phyloP scores from a whole-genome alignment of 371 early-diverging fungal species.

The Lichtheimia ramosa region DNA sequence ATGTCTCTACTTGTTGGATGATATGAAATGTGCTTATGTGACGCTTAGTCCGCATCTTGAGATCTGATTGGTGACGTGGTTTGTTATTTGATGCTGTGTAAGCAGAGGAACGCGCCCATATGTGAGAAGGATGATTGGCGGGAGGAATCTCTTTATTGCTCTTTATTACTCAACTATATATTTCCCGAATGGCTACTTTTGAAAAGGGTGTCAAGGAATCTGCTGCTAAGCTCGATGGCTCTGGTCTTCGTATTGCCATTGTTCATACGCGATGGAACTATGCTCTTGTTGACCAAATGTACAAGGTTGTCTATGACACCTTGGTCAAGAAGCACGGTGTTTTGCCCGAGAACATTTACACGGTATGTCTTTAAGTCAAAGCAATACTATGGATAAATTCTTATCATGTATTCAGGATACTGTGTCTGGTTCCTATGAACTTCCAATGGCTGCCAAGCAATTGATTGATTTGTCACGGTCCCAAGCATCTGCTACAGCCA shows the following conservation, averaged over 20 bases:
- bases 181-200: constrained; percentile 27
- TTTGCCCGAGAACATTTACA: constrained; percentile 66
- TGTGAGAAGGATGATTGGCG: too few relatives aligned
- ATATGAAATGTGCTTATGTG: too few relatives aligned
- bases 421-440: constrained; percentile 93
- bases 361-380: constrained; percentile 42
- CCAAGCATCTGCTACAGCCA: constrained; percentile 56
- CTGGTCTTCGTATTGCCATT: constrained; percentile 73
- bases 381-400: too few relatives aligned
- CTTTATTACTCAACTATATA: too few relatives aligned
- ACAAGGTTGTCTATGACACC: constrained; percentile 69
- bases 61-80: too few relatives aligned
- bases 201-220: constrained; percentile 75
- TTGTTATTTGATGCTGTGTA: too few relatives aligned
- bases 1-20: too few relatives aligned
- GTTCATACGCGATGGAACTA: constrained; percentile 96
- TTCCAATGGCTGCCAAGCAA: constrained; percentile 87
- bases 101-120: too few relatives aligned
- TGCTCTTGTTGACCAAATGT: constrained; percentile 78
- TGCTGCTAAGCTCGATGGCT: constrained; percentile 60
- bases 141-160: too few relatives aligned
- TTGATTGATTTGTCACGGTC: constrained; percentile 69
- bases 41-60: too few relatives aligned
- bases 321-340: constrained; percentile 71
- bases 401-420: constrained; percentile 49